Evolutionary conservation across 108 stramenopile species (phyloP), one percentile per base, ranked within the genome.

Genomic region (Schizochytrium sp.): DNA sequence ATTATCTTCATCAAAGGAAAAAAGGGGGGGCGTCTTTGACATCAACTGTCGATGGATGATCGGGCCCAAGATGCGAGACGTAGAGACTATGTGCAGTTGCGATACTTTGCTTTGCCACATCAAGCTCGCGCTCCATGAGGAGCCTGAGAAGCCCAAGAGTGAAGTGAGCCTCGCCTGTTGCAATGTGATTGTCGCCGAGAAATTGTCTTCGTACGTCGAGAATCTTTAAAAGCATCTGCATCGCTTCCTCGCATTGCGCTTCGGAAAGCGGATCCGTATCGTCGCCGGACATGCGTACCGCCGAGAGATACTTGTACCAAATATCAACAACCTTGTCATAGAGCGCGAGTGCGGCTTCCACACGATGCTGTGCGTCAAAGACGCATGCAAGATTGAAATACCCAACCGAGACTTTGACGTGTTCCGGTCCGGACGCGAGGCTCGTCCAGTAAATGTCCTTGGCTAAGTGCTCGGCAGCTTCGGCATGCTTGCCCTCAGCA

Each of bases 301-400:
- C 47, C 10, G 76, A 88, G n/a, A 94, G 60, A 57, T 91, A 93
- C 76, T 94, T 94, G 92, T 94, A 94, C 93, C 93, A 94, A 28
- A 92, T 90, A 53, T 94, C 93, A 23, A 94, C 93, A 12, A 94
- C 93, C 58, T 94, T 94, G 87, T 94, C 93, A 87, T 91, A 94
- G 43, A 94, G 90, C 48, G 93, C 93, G n/a, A 94, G 91, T 5
- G 93, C 92, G 57, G 71, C 92, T 44, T 93, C 91, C n/a, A 92
- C 83, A 88, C 88, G 69, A 41, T 83, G 88, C 60, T 94, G 93
- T 10, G 90, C 87, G 59, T 92, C 91, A 69, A 94, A 94, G 21
- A 93, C 91, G 58, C 88, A 89, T 44, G 91, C 93, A 58, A 93
- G 89, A 87, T 92, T 90, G 88, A 93, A 94, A 60, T 92, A 94